Percentiles rank a stretch among this genome's conserved stretches.
Conservation (phyloP, 768 basidiomycete genomes). For the Leccinum obscurum region DNA sequence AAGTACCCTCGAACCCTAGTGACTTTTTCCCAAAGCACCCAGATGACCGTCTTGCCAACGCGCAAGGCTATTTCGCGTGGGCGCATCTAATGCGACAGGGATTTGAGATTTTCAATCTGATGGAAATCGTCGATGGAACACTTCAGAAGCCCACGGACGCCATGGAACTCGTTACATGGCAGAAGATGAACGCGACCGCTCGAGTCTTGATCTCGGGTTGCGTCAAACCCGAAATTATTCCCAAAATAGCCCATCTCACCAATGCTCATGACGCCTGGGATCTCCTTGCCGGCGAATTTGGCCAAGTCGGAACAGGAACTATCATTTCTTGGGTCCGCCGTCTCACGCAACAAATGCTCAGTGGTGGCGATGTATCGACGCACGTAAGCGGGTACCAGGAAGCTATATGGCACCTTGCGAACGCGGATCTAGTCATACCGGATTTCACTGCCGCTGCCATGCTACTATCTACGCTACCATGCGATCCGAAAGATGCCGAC, state of each 20-base stretch:
- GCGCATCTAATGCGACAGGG: neutral
- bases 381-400: neutral
- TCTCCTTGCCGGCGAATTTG: neutral
- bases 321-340: neutral
- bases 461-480: neutral
- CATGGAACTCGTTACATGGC: no score
- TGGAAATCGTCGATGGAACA: no score
- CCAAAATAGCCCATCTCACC: neutral
- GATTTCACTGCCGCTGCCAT: neutral
- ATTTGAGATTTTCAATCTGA: no score
- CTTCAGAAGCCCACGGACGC: no score
- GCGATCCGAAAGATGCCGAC: neutral
- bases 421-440: neutral
- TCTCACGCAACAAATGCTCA: neutral
- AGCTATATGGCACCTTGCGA: neutral
- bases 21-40: neutral
- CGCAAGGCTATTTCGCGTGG: neutral
- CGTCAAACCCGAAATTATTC: no score
- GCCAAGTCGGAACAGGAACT: neutral
- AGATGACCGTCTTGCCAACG: neutral
- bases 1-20: neutral
- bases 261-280: neutral
- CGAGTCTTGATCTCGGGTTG: no score
- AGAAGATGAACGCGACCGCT: no score
- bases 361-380: neutral